These are phyloP conservation scores for Alternaria burnsii DNA, from an alignment of 2,329 filamentous ascomycete species.

Conservation along the genomic window DNA sequence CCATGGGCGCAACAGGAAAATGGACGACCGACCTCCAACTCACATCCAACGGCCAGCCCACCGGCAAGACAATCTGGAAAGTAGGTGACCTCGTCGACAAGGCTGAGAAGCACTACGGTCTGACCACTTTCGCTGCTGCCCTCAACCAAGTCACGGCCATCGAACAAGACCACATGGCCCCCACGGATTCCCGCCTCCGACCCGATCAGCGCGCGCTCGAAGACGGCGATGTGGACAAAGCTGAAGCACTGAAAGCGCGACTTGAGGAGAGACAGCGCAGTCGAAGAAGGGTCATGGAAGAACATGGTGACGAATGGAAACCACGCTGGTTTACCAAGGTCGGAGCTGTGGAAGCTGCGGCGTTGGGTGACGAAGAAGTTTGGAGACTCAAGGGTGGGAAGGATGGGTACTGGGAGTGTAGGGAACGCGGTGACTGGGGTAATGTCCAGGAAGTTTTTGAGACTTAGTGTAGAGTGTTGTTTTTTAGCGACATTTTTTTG, in stretches of 20 bases:
- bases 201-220: conserved; percentile 90
- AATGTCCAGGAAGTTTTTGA: conserved; percentile 65
- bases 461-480: neutral
- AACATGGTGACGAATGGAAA: conserved; percentile 73
- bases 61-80: conserved; percentile 77
- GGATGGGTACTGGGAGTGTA: conserved; percentile 93
- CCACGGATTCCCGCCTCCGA: conserved; percentile 82
- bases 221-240: conserved; percentile 79
- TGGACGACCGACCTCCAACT: conserved; percentile 82
- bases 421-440: conserved; percentile 72
- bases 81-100: conserved; percentile 81
- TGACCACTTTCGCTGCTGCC: conserved; percentile 83
- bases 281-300: conserved; percentile 78
- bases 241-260: conserved; percentile 81
- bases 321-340: conserved; percentile 87
- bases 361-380: conserved; percentile 55
- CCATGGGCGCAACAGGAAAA: conserved; percentile 77
- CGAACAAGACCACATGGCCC: conserved; percentile 76
- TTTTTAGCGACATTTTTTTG: neutral
- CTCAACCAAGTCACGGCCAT: conserved; percentile 88
- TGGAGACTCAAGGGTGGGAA: conserved; percentile 76
- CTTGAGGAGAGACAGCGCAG: conserved; percentile 87
- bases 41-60: conserved; percentile 67
- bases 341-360: conserved; percentile 40
- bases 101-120: conserved; percentile 80